Conservation (phyloP, 164 flowering plant genomes). For the Umbilicus rupestris region DNA sequence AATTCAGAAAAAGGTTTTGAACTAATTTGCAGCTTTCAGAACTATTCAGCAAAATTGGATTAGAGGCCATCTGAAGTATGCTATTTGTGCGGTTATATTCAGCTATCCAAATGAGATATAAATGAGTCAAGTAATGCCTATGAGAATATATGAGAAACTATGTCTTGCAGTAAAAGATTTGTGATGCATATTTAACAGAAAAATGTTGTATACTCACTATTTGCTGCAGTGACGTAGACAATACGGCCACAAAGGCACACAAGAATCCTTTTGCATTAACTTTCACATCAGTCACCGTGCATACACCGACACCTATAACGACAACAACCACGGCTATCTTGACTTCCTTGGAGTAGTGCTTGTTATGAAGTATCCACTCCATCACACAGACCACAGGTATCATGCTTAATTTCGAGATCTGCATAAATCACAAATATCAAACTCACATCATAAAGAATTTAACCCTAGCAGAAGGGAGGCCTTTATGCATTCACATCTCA, state of each 20-base stretch:
- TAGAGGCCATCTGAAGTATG: too few species aligned
- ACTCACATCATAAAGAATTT: too few species aligned
- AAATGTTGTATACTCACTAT: background rate
- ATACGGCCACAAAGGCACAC: slow-evolving; percentile 2
- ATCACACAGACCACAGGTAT: slow-evolving; percentile 1
- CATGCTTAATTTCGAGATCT: slow-evolving; percentile 4
- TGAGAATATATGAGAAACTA: too few species aligned
- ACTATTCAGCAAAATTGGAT: too few species aligned
- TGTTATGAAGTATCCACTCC: slow-evolving; percentile 3
- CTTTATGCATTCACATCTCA: too few species aligned
- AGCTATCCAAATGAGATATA: too few species aligned
- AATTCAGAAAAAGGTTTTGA: too few species aligned
- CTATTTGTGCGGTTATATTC: too few species aligned
- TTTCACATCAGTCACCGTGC: slow-evolving; percentile 3
- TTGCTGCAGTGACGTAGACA: slow-evolving; percentile 2
- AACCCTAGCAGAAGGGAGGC: too few species aligned
- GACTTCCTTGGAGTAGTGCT: slow-evolving; percentile 4
- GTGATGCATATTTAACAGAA: background rate
- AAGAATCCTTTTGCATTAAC: background rate
- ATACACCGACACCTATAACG: background rate
- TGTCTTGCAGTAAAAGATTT: too few species aligned
- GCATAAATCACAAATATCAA: background rate
- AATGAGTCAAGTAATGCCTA: too few species aligned
- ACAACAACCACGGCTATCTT: slow-evolving; percentile 4
- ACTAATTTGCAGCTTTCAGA: too few species aligned